Base-by-base conservation (phyloP, 768 basidiomycete genomes). In the Kwoniella heveanensis region DNA sequence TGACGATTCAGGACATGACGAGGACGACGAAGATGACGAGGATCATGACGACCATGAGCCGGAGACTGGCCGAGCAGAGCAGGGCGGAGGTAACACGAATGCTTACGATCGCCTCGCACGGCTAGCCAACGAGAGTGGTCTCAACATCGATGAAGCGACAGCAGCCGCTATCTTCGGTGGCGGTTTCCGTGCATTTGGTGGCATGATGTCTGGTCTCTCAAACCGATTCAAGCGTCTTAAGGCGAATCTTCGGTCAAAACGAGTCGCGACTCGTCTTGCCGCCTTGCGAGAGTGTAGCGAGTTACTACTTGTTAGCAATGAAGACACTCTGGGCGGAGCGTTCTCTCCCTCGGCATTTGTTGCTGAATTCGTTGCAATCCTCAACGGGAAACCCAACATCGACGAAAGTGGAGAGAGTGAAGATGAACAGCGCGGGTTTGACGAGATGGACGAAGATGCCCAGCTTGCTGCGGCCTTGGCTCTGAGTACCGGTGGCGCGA, bases 221-320 rank as follows among this genome's bases (percentile, higher is more conserved):
- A 86, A 86, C 27, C 89, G 94, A 52, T 86, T 97, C 79, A 94
- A 93, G 84, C 57, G 70, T 25, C 68, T 77, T 22, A 68, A 68
- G 44, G 70, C 50, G 60, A 70, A 77, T 19, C 70, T 91, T 30
- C 90, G 90, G 77, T 88, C 90, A 12, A 91, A 89, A 0, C 90
- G 88, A 44, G 39, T 65, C 25, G 59, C 68, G 36, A 75, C 65
- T 39, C 88, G 93, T 52, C 86, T 97, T 27, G 82, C 92, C 48
- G 93, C 94, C 4, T 82, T 99, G 27, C 93, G 97, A 76, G 95
- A 99, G 74, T 85, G 96, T 56, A 92, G 91, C 81, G 95, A 98
- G 78, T 80, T 97, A 32, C 86, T 99, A 60, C 90, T 91, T 65
- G 94, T 98, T 82, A 92, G 91, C 80, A 97, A 92, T 1, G 95